A percentile compares a stretch with the other conserved stretches of the same genome.
These are phyloP conservation scores for Pseudogymnoascus sp. DNA, from an alignment of 2,329 filamentous ascomycete species.

Conservation along the genomic window DNA sequence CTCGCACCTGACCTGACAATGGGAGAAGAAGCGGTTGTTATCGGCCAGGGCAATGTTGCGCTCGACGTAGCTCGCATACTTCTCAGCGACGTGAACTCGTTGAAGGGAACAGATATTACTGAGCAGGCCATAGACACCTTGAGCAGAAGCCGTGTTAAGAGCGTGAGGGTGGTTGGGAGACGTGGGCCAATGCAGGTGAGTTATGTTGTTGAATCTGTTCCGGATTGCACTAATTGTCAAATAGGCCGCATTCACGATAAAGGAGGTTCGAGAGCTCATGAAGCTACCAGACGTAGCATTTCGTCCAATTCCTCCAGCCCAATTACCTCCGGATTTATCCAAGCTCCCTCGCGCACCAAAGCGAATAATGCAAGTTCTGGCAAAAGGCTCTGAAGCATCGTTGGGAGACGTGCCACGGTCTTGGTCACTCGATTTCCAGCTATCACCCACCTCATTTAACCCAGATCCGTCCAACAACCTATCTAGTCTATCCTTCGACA, in stretches of 20 bases:
- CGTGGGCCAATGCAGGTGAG: constrained; percentile 79
- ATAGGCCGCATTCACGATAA: constrained; percentile 88
- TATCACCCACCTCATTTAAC: constrained; percentile 66
- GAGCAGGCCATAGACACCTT: constrained; percentile 72
- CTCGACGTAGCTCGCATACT: constrained; percentile 88
- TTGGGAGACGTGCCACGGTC: constrained; percentile 47
- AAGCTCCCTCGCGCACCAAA: constrained; percentile 68
- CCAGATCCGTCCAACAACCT: constrained; percentile 35
- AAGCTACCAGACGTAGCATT: constrained; percentile 68
- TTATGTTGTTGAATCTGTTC: background rate
- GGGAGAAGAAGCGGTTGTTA: constrained; percentile 76
- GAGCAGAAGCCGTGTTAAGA: constrained; percentile 63
- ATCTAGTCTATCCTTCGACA: constrained; percentile 60
- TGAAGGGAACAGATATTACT: constrained; percentile 82
- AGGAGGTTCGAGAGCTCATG: constrained; percentile 84
- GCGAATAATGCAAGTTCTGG: constrained; percentile 72
- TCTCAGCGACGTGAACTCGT: constrained; percentile 63
- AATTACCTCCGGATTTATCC: constrained; percentile 62
- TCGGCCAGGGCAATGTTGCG: constrained; percentile 95
- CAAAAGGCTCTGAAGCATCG: constrained; percentile 59
- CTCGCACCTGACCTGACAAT: constrained; percentile 66
- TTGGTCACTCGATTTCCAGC: constrained; percentile 81
- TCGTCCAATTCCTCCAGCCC: constrained; percentile 54
- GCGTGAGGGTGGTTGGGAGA: constrained; percentile 81
- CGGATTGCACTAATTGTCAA: constrained; percentile 5